Base-by-base conservation (phyloP, 345 rosid genomes). In the Brassica cretica region DNA sequence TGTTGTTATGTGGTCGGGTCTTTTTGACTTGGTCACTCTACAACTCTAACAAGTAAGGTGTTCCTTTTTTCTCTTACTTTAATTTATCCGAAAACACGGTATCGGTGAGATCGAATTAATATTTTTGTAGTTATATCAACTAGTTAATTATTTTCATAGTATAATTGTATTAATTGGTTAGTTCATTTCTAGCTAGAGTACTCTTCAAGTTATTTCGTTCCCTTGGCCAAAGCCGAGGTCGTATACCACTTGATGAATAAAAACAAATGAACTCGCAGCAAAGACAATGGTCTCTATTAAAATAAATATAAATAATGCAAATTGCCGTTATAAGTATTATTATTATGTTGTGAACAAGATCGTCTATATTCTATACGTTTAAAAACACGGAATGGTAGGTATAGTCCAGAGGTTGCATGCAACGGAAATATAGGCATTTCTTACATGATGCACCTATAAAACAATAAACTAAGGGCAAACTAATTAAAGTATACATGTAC, bases 11-110 rank as follows among this genome's bases (percentile, higher is more conserved):
- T 73, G 60, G 82, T 73, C 49, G 61, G 65, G 29, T 68, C 62
- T 32, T 74, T 51, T 63, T 74, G 75, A 79, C 78, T 79, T 63
- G 12, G 60, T 79, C 64, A 73, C 78, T n/a, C 63, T 66, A 72
- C 73, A 66, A 78, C 70, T 72, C 78, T 49, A 21, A 67, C 77
- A 61, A 67, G 73, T 60, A 78, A 72, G 19, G 8, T 66, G 53
- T 73, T 60, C 64, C 30, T 2, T 56, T 51, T 32, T 21, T 29
- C n/a, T 49, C 55, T 19, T 44, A 65, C 24, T 19, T 59, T 35
- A 6, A 10, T 33, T 73, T 68, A 5, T 35, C 44, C 5, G 1
- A 24, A 59, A 4, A 67, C 64, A 63, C 70, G 70, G 73, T 65
- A 64, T 77, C 14, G 62, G 51, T 21, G 73, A 56, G 27, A 32